phyloP scores from a whole-genome alignment of 208 protist species.

The Leishmania arabica region DNA sequence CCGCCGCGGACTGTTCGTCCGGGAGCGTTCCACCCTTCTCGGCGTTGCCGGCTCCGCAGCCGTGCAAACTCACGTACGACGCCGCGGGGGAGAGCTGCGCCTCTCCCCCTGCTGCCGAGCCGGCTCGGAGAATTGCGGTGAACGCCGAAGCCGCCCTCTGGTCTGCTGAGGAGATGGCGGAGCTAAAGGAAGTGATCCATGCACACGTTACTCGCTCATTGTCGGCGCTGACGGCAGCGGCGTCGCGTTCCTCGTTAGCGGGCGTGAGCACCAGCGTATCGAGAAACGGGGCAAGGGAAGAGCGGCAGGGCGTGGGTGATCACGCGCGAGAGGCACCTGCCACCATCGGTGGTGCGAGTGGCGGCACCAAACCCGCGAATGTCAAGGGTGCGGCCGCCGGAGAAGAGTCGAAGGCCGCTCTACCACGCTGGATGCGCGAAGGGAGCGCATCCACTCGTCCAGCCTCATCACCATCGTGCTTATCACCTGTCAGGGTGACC shows the following conservation, averaged over 20 bases:
- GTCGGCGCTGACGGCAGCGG: neutral
- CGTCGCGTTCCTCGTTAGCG: neutral
- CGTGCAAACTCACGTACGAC: too few species aligned
- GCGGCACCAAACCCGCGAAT: neutral
- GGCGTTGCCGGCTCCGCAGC: neutral
- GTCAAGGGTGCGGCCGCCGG: neutral
- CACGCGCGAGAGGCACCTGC: neutral
- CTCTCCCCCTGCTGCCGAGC: neutral
- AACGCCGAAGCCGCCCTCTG: neutral
- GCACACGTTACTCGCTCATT: neutral
- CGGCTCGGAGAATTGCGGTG: neutral
- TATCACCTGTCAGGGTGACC: neutral
- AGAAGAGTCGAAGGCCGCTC: neutral
- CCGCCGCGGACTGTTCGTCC: neutral
- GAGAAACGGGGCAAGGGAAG: neutral
- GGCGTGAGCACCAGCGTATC: neutral
- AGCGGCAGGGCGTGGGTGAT: neutral
- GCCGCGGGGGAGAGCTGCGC: neutral
- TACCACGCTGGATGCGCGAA: conserved; percentile 12
- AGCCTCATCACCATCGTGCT: neutral
- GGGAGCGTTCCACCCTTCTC: neutral
- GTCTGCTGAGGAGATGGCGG: conserved; percentile 6
- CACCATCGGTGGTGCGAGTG: neutral
- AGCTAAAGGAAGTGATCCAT: conserved; percentile 16
- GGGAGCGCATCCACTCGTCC: neutral